phyloP scores from a whole-genome alignment of 768 basidiomycete genomes.

The Jaapia argillacea region DNA sequence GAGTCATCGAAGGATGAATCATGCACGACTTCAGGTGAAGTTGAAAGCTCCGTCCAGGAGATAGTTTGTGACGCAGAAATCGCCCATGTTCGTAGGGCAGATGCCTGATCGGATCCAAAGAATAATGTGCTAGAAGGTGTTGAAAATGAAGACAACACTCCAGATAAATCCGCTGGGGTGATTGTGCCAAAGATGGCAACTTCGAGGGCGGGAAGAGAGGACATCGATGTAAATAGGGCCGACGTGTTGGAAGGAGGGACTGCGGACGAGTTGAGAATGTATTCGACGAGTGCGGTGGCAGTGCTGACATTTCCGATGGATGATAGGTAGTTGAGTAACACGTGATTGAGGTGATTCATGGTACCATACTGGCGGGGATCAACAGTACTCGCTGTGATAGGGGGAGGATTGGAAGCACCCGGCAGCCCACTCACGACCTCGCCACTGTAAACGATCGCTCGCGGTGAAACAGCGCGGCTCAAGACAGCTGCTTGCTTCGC shows the following conservation, averaged over 20 bases:
- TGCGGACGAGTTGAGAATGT: conserved; percentile 30
- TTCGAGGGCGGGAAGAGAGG: conserved; percentile 42
- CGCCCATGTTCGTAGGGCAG: conserved; percentile 43
- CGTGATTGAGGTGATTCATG: conserved; percentile 40
- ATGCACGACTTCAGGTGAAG: conserved; percentile 37
- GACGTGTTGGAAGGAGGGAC: conserved; percentile 32
- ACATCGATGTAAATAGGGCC: conserved; percentile 28
- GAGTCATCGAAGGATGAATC: conserved; percentile 36
- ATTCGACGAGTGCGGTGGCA: conserved; percentile 38
- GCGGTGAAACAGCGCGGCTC: conserved; percentile 29
- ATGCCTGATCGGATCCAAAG: conserved; percentile 46
- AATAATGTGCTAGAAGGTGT: conserved; percentile 40
- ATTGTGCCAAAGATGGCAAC: conserved; percentile 57
- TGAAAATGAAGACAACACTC: conserved; percentile 40
- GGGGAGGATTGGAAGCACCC: conserved; percentile 19
- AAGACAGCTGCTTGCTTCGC: conserved; percentile 43
- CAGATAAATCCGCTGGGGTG: conserved; percentile 34
- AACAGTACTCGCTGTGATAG: conserved; percentile 16
- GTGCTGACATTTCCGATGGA: conserved; percentile 36
- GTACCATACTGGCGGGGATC: conserved; percentile 51
- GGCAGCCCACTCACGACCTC: conserved; percentile 39
- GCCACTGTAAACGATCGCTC: conserved; percentile 43
- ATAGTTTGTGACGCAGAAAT: conserved; percentile 31
- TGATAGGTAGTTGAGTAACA: conserved; percentile 44
- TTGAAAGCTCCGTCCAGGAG: conserved; percentile 43